Evolutionary conservation across 78 protist species (phyloP), one percentile per base, ranked within the genome.

Genomic region (Cyanophora paradoxa): DNA sequence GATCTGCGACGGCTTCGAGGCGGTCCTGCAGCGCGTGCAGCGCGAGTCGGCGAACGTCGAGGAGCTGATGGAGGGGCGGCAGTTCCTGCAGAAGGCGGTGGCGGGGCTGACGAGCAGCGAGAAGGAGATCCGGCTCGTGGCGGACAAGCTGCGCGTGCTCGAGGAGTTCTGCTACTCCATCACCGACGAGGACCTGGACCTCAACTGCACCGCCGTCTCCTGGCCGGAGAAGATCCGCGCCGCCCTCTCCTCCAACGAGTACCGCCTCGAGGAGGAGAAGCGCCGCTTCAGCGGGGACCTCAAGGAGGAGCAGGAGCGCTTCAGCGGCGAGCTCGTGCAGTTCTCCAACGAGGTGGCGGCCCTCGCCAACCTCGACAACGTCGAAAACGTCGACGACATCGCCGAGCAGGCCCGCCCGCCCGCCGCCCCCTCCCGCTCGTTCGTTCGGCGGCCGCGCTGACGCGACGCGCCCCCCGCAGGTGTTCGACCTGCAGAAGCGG

Each of bases 401-500:
- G 71, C 19, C 33, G 37, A 54, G 71, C 4, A 10, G 54, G 33
- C 22, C 8, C 33, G 22, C n/a, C 33, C 22, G 54, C 56, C 56
- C 6, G 71, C 19, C 19, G 56, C 22, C 2, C n/a, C n/a, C n/a
- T n/a, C n/a, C n/a, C n/a, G n/a, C n/a, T n/a, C n/a, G n/a, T n/a
- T n/a, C n/a, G n/a, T n/a, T n/a, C n/a, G 54, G 39, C 28, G 37
- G 13, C 14, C 42, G 3, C 7, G 57, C 41, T 2, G 71, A 65
- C 34, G 48, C 10, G 82, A 24, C 10, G n/a, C n/a, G n/a, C 33
- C 74, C 82, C 46, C 72, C 17, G 10, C 66, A 69, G n/a, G 89
- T 77, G 19, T 20, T 36, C 66, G 48, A 37, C 7, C 50, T 80
- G 26, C 6, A 3, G 33, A 16, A 3, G 46, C 42, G 62, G 34